Conservation (phyloP, 2,329 filamentous ascomycete species). For the Ceratocystis colombiana region DNA sequence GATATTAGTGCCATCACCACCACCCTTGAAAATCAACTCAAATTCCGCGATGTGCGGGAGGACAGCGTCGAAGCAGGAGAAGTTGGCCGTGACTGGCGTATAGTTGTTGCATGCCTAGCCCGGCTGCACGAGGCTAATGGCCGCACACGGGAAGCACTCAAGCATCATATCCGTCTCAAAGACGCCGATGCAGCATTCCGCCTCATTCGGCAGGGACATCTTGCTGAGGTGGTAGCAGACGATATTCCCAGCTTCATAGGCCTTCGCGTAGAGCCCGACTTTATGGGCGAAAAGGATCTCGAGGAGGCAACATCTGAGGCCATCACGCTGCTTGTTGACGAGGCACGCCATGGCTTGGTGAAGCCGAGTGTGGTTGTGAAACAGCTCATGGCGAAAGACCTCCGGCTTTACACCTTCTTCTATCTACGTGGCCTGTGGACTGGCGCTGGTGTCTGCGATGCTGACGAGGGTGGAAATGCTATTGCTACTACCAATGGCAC, state of each 20-base stretch:
- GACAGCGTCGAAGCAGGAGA: slow-evolving; percentile 66
- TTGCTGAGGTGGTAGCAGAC: slow-evolving; percentile 80
- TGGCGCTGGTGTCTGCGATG: slow-evolving; percentile 53
- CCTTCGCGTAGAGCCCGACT: slow-evolving; percentile 58
- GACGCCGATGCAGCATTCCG: slow-evolving; percentile 83
- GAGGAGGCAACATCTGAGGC: slow-evolving; percentile 73
- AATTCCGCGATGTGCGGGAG: slow-evolving; percentile 61
- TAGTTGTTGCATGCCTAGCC: slow-evolving; percentile 77
- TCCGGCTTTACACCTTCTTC: slow-evolving; percentile 75
- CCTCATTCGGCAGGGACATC: slow-evolving; percentile 74
- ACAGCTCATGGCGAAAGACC: slow-evolving; percentile 59
- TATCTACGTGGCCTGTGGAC: slow-evolving; percentile 82
- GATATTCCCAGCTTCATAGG: slow-evolving; percentile 84
- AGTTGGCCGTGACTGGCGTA: slow-evolving; percentile 71
- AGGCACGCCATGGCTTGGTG: slow-evolving; percentile 81
- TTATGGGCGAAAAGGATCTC: slow-evolving; percentile 60
- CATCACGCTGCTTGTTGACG: slow-evolving; percentile 75
- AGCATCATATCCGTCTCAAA: slow-evolving; percentile 80
- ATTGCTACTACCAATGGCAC: slow-evolving; percentile 26
- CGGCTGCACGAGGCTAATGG: slow-evolving; percentile 75
- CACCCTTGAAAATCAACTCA: slow-evolving; percentile 71
- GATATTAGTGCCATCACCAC: slow-evolving; percentile 66
- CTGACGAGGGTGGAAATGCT: slow-evolving; percentile 29
- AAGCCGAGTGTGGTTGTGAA: slow-evolving; percentile 64
- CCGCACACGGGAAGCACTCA: slow-evolving; percentile 71